Evolutionary conservation across 305 asterid species (phyloP).

Genomic region (Fraxinus albicans): DNA sequence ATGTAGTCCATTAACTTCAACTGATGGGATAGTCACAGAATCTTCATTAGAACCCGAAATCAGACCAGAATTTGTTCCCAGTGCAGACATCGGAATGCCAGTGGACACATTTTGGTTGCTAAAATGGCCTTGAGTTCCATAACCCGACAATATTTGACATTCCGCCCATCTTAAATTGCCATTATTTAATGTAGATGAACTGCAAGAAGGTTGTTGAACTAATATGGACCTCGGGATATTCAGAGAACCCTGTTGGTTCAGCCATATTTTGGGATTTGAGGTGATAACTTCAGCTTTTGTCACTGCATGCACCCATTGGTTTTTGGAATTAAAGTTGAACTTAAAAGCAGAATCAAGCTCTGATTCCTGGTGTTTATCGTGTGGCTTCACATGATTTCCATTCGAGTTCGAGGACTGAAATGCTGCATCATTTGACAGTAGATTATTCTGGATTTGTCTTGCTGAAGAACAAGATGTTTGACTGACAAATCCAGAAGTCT

Average conservation of each 20-base stretch:
- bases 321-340: slow-evolving; percentile 21
- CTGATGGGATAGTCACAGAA: slow-evolving; percentile 21
- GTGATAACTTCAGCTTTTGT: slow-evolving; percentile 52
- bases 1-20: slow-evolving; percentile 23
- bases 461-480: slow-evolving; percentile 35
- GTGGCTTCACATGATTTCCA: slow-evolving; percentile 19
- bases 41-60: slow-evolving; percentile 25
- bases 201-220: slow-evolving; percentile 28
- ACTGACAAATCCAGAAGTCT: slow-evolving; percentile 20
- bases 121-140: slow-evolving; percentile 22
- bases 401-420: slow-evolving; percentile 33
- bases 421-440: slow-evolving; percentile 29
- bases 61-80: slow-evolving; percentile 25
- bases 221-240: slow-evolving; percentile 25
- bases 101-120: slow-evolving; percentile 25
- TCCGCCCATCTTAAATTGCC: slow-evolving; percentile 28
- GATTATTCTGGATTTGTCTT: slow-evolving; percentile 30
- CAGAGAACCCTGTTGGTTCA: slow-evolving; percentile 33
- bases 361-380: slow-evolving; percentile 23
- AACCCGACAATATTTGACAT: slow-evolving; percentile 23
- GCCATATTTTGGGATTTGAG: slow-evolving; percentile 39
- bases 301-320: slow-evolving; percentile 32
- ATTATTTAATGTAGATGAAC: slow-evolving; percentile 27
- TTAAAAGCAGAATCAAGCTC: slow-evolving; percentile 22
- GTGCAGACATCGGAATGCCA: slow-evolving; percentile 28